Evolutionary conservation across 2,329 filamentous ascomycete species (phyloP).

Genomic region (Paecilomyces dactylethromorphus): DNA sequence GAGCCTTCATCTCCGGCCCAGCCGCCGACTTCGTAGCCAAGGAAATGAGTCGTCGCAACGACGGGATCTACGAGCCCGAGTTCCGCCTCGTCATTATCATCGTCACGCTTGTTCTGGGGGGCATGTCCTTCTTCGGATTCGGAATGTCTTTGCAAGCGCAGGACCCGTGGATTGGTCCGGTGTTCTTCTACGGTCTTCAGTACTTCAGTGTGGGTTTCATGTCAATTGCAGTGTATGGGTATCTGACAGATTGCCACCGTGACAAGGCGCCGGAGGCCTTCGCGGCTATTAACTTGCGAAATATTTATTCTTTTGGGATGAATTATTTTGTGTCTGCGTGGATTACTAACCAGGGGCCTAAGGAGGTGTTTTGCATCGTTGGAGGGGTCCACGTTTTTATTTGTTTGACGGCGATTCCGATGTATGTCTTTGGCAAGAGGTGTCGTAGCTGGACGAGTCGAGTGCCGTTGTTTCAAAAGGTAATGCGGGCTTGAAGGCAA

Average conservation of each 20-base stretch:
- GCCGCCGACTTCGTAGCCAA: not conserved
- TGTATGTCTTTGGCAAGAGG: slow-evolving; percentile 29
- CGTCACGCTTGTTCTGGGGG: slow-evolving; percentile 12
- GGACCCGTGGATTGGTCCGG: slow-evolving; percentile 5
- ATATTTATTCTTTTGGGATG: slow-evolving; percentile 27
- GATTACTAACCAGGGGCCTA: slow-evolving; percentile 24
- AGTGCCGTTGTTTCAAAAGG: not conserved
- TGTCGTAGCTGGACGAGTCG: slow-evolving; percentile 19
- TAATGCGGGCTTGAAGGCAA: not conserved
- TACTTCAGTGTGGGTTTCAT: slow-evolving; percentile 6
- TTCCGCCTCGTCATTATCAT: slow-evolving; percentile 16
- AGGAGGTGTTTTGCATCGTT: slow-evolving; percentile 26
- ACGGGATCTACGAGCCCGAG: not conserved
- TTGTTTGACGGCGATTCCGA: slow-evolving; percentile 24
- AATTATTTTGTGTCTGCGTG: slow-evolving; percentile 29
- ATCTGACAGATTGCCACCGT: slow-evolving; percentile 27
- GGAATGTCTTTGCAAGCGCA: slow-evolving; percentile 9
- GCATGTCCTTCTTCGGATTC: slow-evolving; percentile 15
- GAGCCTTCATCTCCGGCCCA: not conserved
- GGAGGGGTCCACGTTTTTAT: slow-evolving; percentile 29
- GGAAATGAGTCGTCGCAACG: not conserved
- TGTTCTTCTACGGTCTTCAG: slow-evolving; percentile 5
- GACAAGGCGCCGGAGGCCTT: slow-evolving; percentile 26
- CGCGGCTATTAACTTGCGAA: slow-evolving; percentile 16
- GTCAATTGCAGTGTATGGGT: slow-evolving; percentile 21